Evolutionary conservation across 2,329 filamentous ascomycete species (phyloP), one percentile per base, ranked within the genome.

Genomic region (Fusarium tricinctum): DNA sequence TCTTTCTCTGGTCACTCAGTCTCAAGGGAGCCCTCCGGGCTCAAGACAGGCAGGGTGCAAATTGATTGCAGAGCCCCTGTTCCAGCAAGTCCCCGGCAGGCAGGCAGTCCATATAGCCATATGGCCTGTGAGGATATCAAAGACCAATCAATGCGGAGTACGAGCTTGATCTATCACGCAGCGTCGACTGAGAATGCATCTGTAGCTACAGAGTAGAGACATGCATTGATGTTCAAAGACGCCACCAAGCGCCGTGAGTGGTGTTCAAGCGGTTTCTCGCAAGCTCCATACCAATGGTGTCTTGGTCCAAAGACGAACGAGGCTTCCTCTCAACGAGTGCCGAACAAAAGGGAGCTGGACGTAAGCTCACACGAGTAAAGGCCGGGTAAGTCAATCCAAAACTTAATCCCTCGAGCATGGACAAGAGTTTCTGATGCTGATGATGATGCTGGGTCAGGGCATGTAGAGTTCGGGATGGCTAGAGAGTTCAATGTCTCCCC

Each of bases 401-500:
- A 17, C 13, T 39, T 28, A n/a, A 30, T 57, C 30, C 14, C 32
- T 22, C 8, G 19, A 55, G 32, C 33, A 52, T 9, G 46, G 23
- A 42, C 35, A 39, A 44, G 20, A 28, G 20, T 22, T 12, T 30
- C 28, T 30, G 28, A 30, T 30, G 26, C 26, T 26, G 28, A 30
- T 20, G 15, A 26, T 42, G 49, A 53, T 53, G 54, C 45, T 23
- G 35, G 32, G 15, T 38, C 38, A 39, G 43, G 52, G 14, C 28
- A 69, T 52, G 13, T 35, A 32, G 32, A 52, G 42, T 35, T 26
- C 42, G 60, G 56, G 52, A 66, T 69, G 66, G 66, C 62, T 42
- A 52, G 39, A 69, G 20, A 53, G 66, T 69, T 69, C 52, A 55
- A 66, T 56, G 52, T 63, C 45, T 48, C 46, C 66, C 62, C 61